These are phyloP conservation scores for Lasiosphaeris hirsuta DNA, from an alignment of 495 filamentous ascomycete species.

Conservation along the genomic window DNA sequence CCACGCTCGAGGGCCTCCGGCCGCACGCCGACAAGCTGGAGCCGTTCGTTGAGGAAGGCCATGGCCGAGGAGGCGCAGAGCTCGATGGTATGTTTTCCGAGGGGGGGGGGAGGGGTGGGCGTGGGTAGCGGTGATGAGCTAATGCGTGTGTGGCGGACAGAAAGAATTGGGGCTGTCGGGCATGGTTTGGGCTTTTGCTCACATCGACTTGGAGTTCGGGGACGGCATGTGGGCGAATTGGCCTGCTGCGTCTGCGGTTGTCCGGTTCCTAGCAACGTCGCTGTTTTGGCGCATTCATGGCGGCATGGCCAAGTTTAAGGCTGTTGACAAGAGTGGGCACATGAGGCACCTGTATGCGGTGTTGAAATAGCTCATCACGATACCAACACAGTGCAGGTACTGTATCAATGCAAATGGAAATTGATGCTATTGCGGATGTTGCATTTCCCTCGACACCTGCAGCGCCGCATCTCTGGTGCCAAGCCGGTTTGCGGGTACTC, in stretches of 20 bases:
- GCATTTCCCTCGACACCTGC: no score
- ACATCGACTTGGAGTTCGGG: constrained; percentile 45
- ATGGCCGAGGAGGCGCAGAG: constrained; percentile 25
- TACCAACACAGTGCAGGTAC: no score
- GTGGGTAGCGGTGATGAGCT: neutral
- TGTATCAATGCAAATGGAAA: no score
- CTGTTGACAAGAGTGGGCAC: constrained; percentile 27
- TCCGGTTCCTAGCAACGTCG: constrained; percentile 22
- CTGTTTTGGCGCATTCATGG: constrained; percentile 28
- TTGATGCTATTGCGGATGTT: no score
- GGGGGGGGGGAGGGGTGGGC: neutral
- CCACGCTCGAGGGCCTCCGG: constrained; percentile 29
- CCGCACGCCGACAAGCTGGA: constrained; percentile 32
- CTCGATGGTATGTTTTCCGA: constrained; percentile 19
- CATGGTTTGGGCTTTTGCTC: constrained; percentile 30
- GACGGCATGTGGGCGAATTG: constrained; percentile 30
- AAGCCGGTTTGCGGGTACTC: no score
- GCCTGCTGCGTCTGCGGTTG: constrained; percentile 28
- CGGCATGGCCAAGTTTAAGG: constrained; percentile 33
- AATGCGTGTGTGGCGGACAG: no score
- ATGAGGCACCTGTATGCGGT: constrained; percentile 26
- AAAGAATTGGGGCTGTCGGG: constrained; percentile 16
- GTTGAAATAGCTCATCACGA: no score
- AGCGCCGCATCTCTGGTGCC: no score
- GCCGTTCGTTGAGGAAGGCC: constrained; percentile 7